Conservation (phyloP, 2,329 filamentous ascomycete genomes). For the Colletotrichum shisoi region DNA sequence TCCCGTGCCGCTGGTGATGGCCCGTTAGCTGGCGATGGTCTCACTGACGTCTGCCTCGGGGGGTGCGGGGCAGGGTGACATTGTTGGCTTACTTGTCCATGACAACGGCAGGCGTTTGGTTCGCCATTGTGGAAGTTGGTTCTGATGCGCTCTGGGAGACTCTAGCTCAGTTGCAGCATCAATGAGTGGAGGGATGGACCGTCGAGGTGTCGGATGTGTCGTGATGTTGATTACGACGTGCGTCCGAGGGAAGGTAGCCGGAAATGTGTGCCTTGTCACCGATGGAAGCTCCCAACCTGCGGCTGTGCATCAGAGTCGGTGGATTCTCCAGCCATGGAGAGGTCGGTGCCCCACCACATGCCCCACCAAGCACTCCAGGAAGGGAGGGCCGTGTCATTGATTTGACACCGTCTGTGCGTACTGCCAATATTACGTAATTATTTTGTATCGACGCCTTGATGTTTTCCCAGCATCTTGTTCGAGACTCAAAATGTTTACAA, state of each 20-base stretch:
- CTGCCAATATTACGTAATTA: conserved; percentile 8
- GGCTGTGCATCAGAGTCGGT: conserved; percentile 40
- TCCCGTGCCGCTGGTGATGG: conserved; percentile 83
- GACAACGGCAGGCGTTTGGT: conserved; percentile 99
- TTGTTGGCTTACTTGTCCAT: conserved; percentile 95
- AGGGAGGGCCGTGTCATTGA: conserved; percentile 6
- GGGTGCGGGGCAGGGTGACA: conserved; percentile 44
- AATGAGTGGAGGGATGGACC: conserved; percentile 24
- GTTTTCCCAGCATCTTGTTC: not conserved
- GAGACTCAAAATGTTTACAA: too few relatives aligned
- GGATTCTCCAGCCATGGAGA: conserved; percentile 38
- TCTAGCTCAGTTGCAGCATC: conserved; percentile 34
- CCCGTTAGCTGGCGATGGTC: conserved; percentile 40
- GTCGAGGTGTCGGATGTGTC: conserved; percentile 28
- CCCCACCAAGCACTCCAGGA: conserved; percentile 31
- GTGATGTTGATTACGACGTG: conserved; percentile 40
- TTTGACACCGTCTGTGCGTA: not conserved
- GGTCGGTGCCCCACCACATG: conserved; percentile 37
- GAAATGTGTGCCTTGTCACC: conserved; percentile 40
- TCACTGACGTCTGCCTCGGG: conserved; percentile 41
- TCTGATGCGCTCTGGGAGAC: conserved; percentile 24
- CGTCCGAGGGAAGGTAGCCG: conserved; percentile 38
- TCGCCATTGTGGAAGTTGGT: conserved; percentile 72
- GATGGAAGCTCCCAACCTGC: conserved; percentile 39
- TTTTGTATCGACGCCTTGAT: not conserved